Evolutionary conservation across 371 early-diverging fungal genomes (phyloP), one percentile per base, ranked within the genome.

Genomic region (Rhizopus arrhizus): DNA sequence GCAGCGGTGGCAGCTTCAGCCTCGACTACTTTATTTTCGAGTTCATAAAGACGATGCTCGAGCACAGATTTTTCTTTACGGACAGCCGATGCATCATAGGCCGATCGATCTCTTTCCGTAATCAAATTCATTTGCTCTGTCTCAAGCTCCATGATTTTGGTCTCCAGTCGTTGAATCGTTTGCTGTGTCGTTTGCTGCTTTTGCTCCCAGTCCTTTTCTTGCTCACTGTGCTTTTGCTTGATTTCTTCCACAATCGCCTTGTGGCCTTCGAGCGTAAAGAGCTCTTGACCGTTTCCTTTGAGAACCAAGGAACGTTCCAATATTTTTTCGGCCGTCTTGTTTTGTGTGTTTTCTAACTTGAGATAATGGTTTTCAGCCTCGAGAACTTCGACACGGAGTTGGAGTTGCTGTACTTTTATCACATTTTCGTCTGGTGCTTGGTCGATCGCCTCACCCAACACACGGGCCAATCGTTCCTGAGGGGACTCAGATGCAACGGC

Each of bases 31-130:
- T 76, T 87, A 77, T 64, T 76, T 65, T 76, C 80, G 3, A 77
- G 53, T 13, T 77, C 77, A 16, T 69, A 66, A 11, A 77, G 58
- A 12, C 66, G 67, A 31, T 69, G 68, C 29, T 80, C 77, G 43
- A 70, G 58, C 40, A 68, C 36, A 2, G 62, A 62, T 68, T 86
- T 62, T 77, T 85, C 62, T 59, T 85, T 88, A 52, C 88, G 73
- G 0, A 83, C 74, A 13, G 73, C 71, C 49, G 81, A 79, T 15
- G 86, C 68, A 15, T 78, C 75, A 55, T 66, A 82, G 13, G 82
- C 81, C 0, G 86, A 68, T 49, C 79, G 83, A 53, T 81, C 80
- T 8, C 83, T 66, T 59, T 89, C 89, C 64, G 88, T 87, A 7
- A 72, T 64, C 41, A 90, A 66, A 0, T 66, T 62, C 5, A 79